Conservation (phyloP, 108 stramenopile species). For the Skeletonema potamos region DNA sequence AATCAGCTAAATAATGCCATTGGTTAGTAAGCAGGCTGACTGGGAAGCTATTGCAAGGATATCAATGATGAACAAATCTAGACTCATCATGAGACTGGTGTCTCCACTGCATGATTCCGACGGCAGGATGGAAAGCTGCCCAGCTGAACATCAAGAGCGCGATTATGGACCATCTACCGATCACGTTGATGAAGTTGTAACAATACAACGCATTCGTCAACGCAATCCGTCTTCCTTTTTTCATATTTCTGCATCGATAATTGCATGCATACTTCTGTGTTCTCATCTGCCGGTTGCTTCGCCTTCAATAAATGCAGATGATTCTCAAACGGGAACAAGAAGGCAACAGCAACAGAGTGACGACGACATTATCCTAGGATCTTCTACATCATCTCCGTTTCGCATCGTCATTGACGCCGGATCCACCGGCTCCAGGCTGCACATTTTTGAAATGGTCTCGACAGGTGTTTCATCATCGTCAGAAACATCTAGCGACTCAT, state of each 20-base stretch:
- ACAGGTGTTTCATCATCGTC: neutral
- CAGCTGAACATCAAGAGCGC: neutral
- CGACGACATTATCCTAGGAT: neutral
- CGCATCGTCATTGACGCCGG: conserved; percentile 82
- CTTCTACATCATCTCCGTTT: conserved; percentile 34
- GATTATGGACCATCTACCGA: neutral
- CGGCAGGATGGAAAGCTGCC: neutral
- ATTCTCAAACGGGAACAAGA: neutral
- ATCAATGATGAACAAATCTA: too few relatives aligned
- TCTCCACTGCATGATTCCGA: neutral
- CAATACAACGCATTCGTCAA: neutral
- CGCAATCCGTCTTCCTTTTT: neutral
- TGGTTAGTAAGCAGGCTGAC: neutral
- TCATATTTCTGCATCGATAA: neutral
- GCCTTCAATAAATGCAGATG: neutral
- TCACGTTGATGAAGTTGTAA: neutral
- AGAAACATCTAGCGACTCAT: conserved; percentile 2
- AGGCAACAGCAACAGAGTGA: neutral
- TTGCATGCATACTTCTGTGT: neutral
- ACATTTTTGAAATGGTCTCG: conserved; percentile 77
- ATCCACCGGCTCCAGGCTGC: conserved; percentile 85
- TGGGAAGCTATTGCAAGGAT: too few relatives aligned
- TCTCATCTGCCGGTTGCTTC: neutral
- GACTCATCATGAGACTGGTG: neutral
- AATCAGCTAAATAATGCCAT: too few relatives aligned